A percentile compares a stretch with the other conserved stretches of the same genome.
phyloP scores from a whole-genome alignment of 805 yeast genomes.

The Blastobotrys muscicola region DNA sequence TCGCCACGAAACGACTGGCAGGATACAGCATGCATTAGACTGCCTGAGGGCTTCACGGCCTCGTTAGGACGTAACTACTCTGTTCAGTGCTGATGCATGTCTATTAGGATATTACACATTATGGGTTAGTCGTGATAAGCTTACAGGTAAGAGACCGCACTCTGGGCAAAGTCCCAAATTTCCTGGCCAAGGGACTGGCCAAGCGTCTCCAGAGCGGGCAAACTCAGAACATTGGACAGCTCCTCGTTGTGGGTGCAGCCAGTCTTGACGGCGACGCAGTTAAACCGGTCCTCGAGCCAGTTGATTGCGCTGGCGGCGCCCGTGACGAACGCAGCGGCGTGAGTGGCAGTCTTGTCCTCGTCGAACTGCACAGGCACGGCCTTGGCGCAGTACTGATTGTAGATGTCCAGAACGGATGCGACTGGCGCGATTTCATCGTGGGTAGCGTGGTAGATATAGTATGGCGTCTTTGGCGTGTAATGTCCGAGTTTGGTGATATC shows the following conservation, averaged over 20 bases:
- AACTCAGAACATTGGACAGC: no score
- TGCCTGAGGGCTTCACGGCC: no score
- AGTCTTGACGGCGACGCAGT: slow-evolving; percentile 1
- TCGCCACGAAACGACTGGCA: no score
- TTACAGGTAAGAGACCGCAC: no score
- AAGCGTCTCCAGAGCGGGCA: no score
- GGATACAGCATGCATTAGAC: no score
- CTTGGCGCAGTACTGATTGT: slow-evolving; percentile 1
- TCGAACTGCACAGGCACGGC: slow-evolving; percentile 1
- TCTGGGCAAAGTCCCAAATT: no score
- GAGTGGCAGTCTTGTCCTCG: background rate
- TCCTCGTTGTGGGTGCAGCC: slow-evolving; percentile 1
- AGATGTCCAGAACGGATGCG: background rate
- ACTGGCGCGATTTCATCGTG: slow-evolving; percentile 15
- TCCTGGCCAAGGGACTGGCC: no score
- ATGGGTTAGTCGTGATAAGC: no score
- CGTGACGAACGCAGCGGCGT: background rate
- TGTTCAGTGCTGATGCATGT: no score
- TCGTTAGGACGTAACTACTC: no score
- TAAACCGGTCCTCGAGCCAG: slow-evolving; percentile 4
- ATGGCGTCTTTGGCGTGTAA: slow-evolving; percentile 13
- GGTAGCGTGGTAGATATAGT: slow-evolving; percentile 17
- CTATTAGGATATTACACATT: no score
- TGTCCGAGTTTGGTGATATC: slow-evolving; percentile 15
- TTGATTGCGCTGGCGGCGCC: slow-evolving; percentile 2